Conservation (phyloP, 164 flowering plant species). For the Magnolia sinica region DNA sequence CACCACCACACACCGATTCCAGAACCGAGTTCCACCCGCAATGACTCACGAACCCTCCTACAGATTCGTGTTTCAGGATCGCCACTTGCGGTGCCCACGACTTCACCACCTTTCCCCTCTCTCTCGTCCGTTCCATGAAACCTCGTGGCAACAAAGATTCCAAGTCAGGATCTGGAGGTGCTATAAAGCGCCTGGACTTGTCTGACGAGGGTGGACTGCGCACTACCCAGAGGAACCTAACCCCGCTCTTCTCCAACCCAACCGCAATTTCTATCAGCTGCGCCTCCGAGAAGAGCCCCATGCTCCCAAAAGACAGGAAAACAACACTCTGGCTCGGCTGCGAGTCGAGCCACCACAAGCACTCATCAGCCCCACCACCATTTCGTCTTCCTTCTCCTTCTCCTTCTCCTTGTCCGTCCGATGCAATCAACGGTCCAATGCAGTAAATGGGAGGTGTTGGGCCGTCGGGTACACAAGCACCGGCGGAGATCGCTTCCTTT, state of each 20-base stretch:
- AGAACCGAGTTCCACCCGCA: conserved; percentile 52
- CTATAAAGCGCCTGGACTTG: background rate
- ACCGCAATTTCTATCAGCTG: conserved; percentile 42
- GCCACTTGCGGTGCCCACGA: conserved; percentile 46
- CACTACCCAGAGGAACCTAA: conserved; percentile 48
- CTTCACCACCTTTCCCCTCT: conserved; percentile 34
- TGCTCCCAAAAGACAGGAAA: conserved; percentile 47
- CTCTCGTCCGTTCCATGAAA: conserved; percentile 33
- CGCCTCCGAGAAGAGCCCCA: conserved; percentile 23
- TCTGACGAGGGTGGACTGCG: conserved; percentile 28
- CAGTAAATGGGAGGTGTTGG: conserved; percentile 14
- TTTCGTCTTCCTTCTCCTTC: background rate
- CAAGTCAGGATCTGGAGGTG: conserved; percentile 25
- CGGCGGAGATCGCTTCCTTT: conserved; percentile 11
- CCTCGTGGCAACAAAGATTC: conserved; percentile 30
- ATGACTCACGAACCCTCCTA: conserved; percentile 47
- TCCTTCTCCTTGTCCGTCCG: background rate
- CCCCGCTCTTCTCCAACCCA: conserved; percentile 42
- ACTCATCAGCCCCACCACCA: conserved; percentile 11
- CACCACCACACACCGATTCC: conserved; percentile 39
- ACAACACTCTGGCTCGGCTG: conserved; percentile 41
- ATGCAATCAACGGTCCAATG: conserved; percentile 30
- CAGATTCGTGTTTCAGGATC: conserved; percentile 29
- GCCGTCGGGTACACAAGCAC: conserved; percentile 7
- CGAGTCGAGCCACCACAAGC: conserved; percentile 38